A percentile compares a stretch with the other conserved stretches of the same genome.
Conservation (phyloP, 306 rosid genomes). For the Lupinus albus region DNA sequence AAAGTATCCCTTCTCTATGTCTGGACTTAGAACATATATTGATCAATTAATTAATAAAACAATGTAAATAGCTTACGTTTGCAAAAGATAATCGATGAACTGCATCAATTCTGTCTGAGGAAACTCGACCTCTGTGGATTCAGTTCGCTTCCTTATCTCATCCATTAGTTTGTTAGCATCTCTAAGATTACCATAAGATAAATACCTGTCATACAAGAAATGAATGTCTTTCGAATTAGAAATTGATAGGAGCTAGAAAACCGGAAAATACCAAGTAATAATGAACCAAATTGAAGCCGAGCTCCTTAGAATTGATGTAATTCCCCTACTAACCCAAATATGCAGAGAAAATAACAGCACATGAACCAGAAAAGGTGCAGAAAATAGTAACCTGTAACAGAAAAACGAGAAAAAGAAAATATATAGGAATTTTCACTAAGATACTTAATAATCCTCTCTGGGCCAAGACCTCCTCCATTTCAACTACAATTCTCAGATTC, state of each 20-base stretch:
- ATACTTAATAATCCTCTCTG: too few relatives aligned
- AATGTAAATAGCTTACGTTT: slow-evolving; percentile 64
- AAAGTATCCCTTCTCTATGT: slow-evolving; percentile 22
- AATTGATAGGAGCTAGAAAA: not conserved
- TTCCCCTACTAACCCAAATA: too few relatives aligned
- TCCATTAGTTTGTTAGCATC: slow-evolving; percentile 85
- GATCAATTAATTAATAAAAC: slow-evolving; percentile 23
- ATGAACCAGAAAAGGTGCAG: too few relatives aligned
- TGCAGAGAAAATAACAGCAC: too few relatives aligned
- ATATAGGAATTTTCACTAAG: too few relatives aligned
- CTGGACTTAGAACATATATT: slow-evolving; percentile 17
- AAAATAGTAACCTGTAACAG: too few relatives aligned
- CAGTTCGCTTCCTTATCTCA: slow-evolving; percentile 70
- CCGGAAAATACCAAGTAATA: too few relatives aligned
- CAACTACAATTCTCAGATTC: too few relatives aligned
- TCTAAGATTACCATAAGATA: slow-evolving; percentile 77
- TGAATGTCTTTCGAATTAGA: slow-evolving; percentile 12
- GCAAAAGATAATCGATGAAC: slow-evolving; percentile 74
- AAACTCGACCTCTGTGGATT: slow-evolving; percentile 53
- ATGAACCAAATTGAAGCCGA: too few relatives aligned
- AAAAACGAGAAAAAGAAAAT: too few relatives aligned
- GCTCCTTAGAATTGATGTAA: too few relatives aligned
- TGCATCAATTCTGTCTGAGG: slow-evolving; percentile 75
- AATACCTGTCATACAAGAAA: slow-evolving; percentile 61
- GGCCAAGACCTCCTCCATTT: too few relatives aligned